Evolutionary conservation across 805 yeast genomes (phyloP), one percentile per base, ranked within the genome.

Genomic region (Candida ascalaphidarum): DNA sequence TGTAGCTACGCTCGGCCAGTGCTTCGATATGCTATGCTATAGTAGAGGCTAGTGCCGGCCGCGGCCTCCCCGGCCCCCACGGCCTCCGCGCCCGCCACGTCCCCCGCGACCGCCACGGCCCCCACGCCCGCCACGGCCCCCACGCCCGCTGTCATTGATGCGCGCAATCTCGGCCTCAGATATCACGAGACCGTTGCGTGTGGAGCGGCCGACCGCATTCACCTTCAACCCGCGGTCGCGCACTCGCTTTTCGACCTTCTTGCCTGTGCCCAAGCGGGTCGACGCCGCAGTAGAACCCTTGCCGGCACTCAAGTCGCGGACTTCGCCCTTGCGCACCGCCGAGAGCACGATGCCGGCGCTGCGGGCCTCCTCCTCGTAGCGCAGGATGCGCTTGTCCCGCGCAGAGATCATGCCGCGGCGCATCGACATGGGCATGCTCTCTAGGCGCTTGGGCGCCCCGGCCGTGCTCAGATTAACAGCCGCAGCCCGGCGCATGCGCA

Each of bases 321-420:
- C 60, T 36, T 78, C 73, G 5, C 85, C 88, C 53, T 76, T 78
- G 41, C 65, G 67, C 16, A 68, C 75, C 43, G 71, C 77, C 3
- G 95, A 75, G 23, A 89, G 59, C n/a, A 92, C 69, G 31, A 89
- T 82, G 10, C 97, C 97, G 4, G 94, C 94, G 12, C 89, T 89
- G 36, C 63, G 69, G 6, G 98, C 96, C 28, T 83, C 86, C 28
- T 66, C 60, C 49, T 83, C 94, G 44, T 65, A 73, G 42, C 70
- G 70, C 14, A 58, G 48, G 12, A 74, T 70, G 37, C 74, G 70
- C 13, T 57, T 50, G 20, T 68, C 54, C 25, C 77, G 70, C 25
- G 76, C 67, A 20, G 63, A 56, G 15, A 83, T 61, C 78, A 88
- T 81, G 3, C 95, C 95, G 46, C 81, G 82, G 31, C 96, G 69